Evolutionary conservation across 345 rosid genomes (phyloP).

Genomic region (Schrenkiella parvula): DNA sequence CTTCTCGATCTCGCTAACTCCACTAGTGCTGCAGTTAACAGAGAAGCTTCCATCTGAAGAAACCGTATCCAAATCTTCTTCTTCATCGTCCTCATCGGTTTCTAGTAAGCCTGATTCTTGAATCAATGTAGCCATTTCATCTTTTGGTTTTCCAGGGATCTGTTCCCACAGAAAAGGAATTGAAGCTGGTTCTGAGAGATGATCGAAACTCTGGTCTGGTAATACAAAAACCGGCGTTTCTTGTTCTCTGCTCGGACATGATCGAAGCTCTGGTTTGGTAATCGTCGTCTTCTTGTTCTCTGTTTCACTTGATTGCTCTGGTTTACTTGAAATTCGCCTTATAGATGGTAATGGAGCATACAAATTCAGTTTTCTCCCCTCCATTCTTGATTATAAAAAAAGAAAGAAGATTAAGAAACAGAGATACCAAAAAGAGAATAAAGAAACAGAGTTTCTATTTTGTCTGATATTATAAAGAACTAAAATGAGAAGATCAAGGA

Average conservation of each 20-base stretch:
- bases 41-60: conserved; percentile 55
- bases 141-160: conserved; percentile 76
- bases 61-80: conserved; percentile 53
- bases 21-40: conserved; percentile 59
- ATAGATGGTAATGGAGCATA: conserved; percentile 77
- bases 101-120: conserved; percentile 32
- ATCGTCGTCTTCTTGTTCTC: conserved; percentile 1
- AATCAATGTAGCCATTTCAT: conserved; percentile 29
- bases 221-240: conserved; percentile 28
- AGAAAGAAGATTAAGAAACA: background rate
- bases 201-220: conserved; percentile 51
- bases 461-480: background rate
- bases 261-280: conserved; percentile 39
- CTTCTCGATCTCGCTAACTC: conserved; percentile 35
- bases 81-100: conserved; percentile 35
- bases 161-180: conserved; percentile 90
- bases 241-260: conserved; percentile 29
- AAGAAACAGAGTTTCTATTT: background rate
- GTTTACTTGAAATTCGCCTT: conserved; percentile 42
- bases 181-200: conserved; percentile 78
- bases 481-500: background rate
- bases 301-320: background rate
- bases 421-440: background rate
- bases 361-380: conserved; percentile 67
- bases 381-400: conserved; percentile 40